Base-by-base conservation (phyloP, 2,329 filamentous ascomycete genomes). In the Aspergillus fischeri region DNA sequence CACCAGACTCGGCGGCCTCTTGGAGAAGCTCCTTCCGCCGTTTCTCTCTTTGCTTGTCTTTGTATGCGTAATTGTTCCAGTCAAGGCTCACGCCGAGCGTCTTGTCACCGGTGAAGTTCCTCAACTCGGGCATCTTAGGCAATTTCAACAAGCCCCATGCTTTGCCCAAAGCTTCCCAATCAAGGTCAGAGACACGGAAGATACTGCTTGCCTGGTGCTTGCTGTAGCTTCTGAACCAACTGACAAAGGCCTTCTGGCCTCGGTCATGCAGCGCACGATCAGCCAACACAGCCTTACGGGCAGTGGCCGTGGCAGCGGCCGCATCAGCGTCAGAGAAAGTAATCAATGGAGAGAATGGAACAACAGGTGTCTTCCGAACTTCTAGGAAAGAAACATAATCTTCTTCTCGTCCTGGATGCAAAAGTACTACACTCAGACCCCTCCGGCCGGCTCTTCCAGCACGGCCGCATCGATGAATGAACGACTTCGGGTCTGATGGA, bases 181-280 rank as follows among this genome's bases (percentile, higher is more conserved):
- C 88, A 17, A 97, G 80, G 67, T 95, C 91, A 3, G 81, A 73
- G 2, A 91, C 79, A 10, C 89, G 86, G 79, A 99, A 99, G 64
- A 99, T 97, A 67, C 91, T 95, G 58, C 86, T 88, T 1, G 93
- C 92, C 63, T 92, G 86, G 68, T 97, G 94, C 67, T 94, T 95
- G 70, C 86, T 89, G 76, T 97, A 97, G 64, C 90, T 89, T 70
- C 92, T 86, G 1, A 96, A 86, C 90, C 92, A 97, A 69, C 89
- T 93, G 24, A 97, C 93, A 66, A 99, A 97, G 0, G 88, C 94
- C 60, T 88, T 86, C 70, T 96, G 91, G 0, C 89, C 92, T 68
- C 96, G 94, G 72, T 97, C 92, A 71, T 94, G 88, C 10, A 94
- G 70, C 27, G 85, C 84, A 25, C 88, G 78, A 70, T 91, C 88